Conservation (phyloP, 257 asterid species). For the Leptodermis oblonga region DNA sequence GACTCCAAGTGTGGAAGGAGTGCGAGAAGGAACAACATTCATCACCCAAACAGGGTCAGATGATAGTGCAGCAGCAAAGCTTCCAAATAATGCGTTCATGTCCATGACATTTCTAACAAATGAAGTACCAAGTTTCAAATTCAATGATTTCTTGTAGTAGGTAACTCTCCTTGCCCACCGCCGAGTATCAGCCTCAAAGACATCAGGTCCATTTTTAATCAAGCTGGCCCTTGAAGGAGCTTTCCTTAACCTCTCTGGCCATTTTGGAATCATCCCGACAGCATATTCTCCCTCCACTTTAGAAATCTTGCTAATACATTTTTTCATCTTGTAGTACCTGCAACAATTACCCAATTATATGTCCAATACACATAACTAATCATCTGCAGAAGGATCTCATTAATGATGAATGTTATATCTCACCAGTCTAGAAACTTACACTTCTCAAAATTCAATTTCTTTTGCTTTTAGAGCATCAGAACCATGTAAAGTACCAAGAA, state of each 20-base stretch:
- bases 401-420: constrained; percentile 4
- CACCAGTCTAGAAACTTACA: neutral
- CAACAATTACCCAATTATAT: constrained; percentile 19
- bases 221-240: constrained; percentile 74
- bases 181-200: constrained; percentile 79
- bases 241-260: constrained; percentile 72
- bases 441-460: neutral
- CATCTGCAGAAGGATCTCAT: constrained; percentile 13
- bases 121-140: constrained; percentile 74
- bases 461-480: neutral
- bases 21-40: constrained; percentile 83
- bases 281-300: constrained; percentile 59
- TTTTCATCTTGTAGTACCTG: constrained; percentile 85
- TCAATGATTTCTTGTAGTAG: constrained; percentile 70
- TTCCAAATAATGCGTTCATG: constrained; percentile 96
- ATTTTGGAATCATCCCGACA: constrained; percentile 69
- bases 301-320: constrained; percentile 70
- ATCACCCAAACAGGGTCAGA: constrained; percentile 96
- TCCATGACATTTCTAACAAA: constrained; percentile 91
- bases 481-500: neutral
- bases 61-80: constrained; percentile 79
- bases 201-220: constrained; percentile 60
- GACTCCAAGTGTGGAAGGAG: constrained; percentile 76
- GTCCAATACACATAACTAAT: neutral
- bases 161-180: constrained; percentile 76